phyloP scores from a whole-genome alignment of 179 eudicot genomes.

The Drosera spatulata region DNA sequence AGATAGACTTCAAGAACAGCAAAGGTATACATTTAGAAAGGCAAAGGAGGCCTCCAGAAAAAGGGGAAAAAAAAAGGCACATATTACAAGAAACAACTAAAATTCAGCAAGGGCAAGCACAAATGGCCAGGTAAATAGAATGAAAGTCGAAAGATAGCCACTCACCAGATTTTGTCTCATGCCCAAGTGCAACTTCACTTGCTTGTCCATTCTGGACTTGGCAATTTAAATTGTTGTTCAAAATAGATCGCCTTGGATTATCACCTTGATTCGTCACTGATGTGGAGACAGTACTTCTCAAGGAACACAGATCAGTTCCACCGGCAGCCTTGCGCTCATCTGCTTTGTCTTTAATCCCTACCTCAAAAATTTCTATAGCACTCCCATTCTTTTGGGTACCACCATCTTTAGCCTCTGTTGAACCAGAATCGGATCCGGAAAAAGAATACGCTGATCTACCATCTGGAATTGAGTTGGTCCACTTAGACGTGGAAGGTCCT shows the following conservation, averaged over 20 bases:
- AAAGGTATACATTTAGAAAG: too few relatives aligned
- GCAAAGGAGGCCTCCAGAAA: too few relatives aligned
- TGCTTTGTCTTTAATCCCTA: slow-evolving; percentile 16
- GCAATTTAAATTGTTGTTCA: slow-evolving; percentile 12
- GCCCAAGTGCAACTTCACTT: slow-evolving; percentile 30
- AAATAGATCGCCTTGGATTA: slow-evolving; percentile 11
- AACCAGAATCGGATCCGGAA: slow-evolving; percentile 7
- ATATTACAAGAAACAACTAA: too few relatives aligned
- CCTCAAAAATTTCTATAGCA: slow-evolving; percentile 5
- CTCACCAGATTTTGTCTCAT: slow-evolving; percentile 54
- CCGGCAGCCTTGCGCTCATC: slow-evolving; percentile 18
- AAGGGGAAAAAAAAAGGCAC: too few relatives aligned
- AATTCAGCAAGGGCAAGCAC: too few relatives aligned
- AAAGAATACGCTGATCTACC: slow-evolving; percentile 7
- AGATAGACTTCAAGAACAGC: too few relatives aligned
- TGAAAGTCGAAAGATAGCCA: slow-evolving; percentile 1
- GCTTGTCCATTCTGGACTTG: slow-evolving; percentile 20
- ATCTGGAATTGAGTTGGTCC: slow-evolving; percentile 3
- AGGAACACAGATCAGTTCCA: too few relatives aligned
- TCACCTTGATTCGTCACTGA: slow-evolving; percentile 11
- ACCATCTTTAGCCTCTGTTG: slow-evolving; percentile 11
- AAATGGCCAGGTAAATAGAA: neutral
- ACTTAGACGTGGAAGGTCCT: slow-evolving; percentile 41
- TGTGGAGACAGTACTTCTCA: slow-evolving; percentile 3
- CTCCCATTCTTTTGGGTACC: slow-evolving; percentile 8